Percentiles rank a stretch among this genome's conserved stretches.
These are phyloP conservation scores for Leccinum brunneo-olivaceum DNA, from an alignment of 1,284 basidiomycete species.

Conservation along the genomic window DNA sequence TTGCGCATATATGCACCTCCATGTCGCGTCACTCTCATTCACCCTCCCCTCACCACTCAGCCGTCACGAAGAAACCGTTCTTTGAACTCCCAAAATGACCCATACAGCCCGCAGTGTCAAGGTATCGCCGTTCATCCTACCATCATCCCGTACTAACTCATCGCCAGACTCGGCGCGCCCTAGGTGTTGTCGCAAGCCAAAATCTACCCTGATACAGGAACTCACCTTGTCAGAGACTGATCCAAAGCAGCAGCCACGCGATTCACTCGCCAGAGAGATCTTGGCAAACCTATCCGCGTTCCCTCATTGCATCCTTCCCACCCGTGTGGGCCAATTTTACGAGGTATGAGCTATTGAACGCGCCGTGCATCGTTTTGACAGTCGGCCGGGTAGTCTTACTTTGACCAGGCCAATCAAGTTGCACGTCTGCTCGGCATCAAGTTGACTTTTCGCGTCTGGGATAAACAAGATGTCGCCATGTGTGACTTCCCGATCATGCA, in stretches of 20 bases:
- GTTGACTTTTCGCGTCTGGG: slow-evolving; percentile 68
- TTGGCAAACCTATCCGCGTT: slow-evolving; percentile 68
- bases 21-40: slow-evolving; percentile 16
- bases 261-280: slow-evolving; percentile 62
- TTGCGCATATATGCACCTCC: slow-evolving; percentile 24
- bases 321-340: slow-evolving; percentile 91
- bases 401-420: slow-evolving; percentile 81
- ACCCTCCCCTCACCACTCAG: slow-evolving; percentile 10
- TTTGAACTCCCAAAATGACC: slow-evolving; percentile 49
- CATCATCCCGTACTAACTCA: slow-evolving; percentile 2
- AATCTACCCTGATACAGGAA: background rate
- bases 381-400: slow-evolving; percentile 69
- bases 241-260: slow-evolving; percentile 34
- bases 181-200: slow-evolving; percentile 20
- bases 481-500: slow-evolving; percentile 87
- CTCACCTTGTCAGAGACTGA: background rate
- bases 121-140: slow-evolving; percentile 2
- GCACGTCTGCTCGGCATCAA: slow-evolving; percentile 77
- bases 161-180: slow-evolving; percentile 5
- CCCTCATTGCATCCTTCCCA: slow-evolving; percentile 84
- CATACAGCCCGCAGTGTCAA: slow-evolving; percentile 4
- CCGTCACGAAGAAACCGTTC: slow-evolving; percentile 45
- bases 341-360: slow-evolving; percentile 50
- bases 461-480: slow-evolving; percentile 64
- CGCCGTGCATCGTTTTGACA: slow-evolving; percentile 8